Evolutionary conservation across 2,329 filamentous ascomycete species (phyloP).

Genomic region (Davidsoniella virescens): DNA sequence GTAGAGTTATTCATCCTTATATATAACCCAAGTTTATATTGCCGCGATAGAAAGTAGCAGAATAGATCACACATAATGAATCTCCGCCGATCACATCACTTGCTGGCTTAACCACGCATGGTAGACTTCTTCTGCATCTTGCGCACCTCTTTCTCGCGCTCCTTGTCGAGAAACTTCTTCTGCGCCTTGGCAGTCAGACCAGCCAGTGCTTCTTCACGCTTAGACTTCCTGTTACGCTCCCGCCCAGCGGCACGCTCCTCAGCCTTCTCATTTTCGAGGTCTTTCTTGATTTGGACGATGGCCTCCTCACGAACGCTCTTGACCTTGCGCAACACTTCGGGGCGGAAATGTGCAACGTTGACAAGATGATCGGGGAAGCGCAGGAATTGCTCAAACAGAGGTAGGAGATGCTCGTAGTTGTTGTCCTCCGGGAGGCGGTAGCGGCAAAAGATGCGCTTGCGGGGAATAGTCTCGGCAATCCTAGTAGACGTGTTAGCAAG

Average conservation of each 20-base stretch:
- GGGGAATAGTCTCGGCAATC: slow-evolving; percentile 65
- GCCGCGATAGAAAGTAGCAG: neutral
- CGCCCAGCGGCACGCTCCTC: slow-evolving; percentile 59
- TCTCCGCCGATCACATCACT: no score
- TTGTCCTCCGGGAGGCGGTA: slow-evolving; percentile 50
- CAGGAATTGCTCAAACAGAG: slow-evolving; percentile 68
- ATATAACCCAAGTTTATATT: neutral
- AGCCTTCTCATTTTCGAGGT: slow-evolving; percentile 63
- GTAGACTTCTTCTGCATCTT: slow-evolving; percentile 39
- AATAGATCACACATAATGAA: no score
- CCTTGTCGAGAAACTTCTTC: slow-evolving; percentile 70
- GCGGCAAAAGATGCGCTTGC: slow-evolving; percentile 74
- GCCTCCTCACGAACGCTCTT: slow-evolving; percentile 64
- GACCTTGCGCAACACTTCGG: slow-evolving; percentile 78
- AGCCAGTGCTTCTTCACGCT: slow-evolving; percentile 70
- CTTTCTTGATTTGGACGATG: slow-evolving; percentile 61
- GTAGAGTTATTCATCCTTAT: neutral
- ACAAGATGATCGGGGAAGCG: slow-evolving; percentile 73
- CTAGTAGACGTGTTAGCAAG: slow-evolving; percentile 25
- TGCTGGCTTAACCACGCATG: slow-evolving; percentile 27
- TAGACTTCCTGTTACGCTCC: slow-evolving; percentile 68
- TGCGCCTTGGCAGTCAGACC: slow-evolving; percentile 66
- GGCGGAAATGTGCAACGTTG: slow-evolving; percentile 64
- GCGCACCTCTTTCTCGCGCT: slow-evolving; percentile 56
- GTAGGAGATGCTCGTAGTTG: slow-evolving; percentile 48